Evolutionary conservation across 371 early-diverging fungal genomes (phyloP).

Genomic region (Thermomucor indicae-seudaticae): DNA sequence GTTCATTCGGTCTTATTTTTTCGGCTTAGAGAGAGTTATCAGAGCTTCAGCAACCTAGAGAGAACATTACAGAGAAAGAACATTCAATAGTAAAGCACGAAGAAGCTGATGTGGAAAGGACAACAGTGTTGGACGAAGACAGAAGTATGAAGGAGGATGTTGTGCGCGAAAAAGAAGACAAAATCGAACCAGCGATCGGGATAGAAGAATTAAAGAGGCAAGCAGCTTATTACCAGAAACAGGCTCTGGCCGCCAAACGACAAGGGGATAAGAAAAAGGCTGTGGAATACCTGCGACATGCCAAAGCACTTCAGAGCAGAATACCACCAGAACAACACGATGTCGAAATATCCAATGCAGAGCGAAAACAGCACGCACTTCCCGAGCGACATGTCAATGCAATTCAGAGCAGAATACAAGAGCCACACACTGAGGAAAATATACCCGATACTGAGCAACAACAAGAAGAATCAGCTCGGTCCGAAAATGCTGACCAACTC

Average conservation of each 20-base stretch:
- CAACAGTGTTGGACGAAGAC: background rate
- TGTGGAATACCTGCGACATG: conserved; percentile 30
- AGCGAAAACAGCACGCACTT: background rate
- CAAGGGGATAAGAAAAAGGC: conserved; percentile 42
- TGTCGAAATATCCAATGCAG: conserved; percentile 3
- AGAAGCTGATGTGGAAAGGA: no score
- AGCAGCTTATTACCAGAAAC: conserved; percentile 28
- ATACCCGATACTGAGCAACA: background rate
- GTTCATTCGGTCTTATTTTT: background rate
- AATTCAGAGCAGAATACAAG: no score
- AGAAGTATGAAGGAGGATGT: background rate
- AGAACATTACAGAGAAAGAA: background rate
- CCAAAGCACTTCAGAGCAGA: conserved; percentile 26
- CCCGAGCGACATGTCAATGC: background rate
- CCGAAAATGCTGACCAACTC: conserved; percentile 1
- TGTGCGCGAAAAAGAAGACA: background rate
- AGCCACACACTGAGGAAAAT: no score
- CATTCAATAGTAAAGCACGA: background rate
- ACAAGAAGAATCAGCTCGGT: background rate
- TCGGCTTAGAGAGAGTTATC: background rate
- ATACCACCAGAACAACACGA: conserved; percentile 21
- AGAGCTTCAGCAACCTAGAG: background rate
- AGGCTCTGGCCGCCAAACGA: conserved; percentile 37
- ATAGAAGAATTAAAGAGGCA: no score
- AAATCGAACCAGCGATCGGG: no score